Percentiles rank a stretch among this genome's conserved stretches.
phyloP scores from a whole-genome alignment of 805 yeast species.

The Suhomyces kilbournensis region DNA sequence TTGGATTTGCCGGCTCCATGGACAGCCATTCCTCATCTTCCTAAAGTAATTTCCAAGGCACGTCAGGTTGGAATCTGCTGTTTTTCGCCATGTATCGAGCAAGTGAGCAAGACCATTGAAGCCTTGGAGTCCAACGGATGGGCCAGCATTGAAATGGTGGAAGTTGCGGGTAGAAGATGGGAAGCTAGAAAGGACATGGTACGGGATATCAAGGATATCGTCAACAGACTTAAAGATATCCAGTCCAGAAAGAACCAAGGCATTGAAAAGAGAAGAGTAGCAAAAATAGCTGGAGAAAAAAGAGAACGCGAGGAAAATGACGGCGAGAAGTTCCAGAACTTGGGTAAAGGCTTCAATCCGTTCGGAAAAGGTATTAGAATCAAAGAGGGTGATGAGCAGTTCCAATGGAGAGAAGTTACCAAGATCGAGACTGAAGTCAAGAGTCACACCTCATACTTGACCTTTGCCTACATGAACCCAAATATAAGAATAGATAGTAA shows the following conservation, averaged over 20 bases:
- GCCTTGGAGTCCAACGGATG: slow-evolving; percentile 75
- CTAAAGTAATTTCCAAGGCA: slow-evolving; percentile 51
- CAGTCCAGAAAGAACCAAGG: slow-evolving; percentile 65
- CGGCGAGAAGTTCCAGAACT: slow-evolving; percentile 33
- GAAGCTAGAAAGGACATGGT: slow-evolving; percentile 90
- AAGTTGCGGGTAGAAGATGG: slow-evolving; percentile 78
- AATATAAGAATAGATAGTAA: neutral
- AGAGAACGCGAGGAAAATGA: slow-evolving; percentile 15
- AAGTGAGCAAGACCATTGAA: slow-evolving; percentile 82
- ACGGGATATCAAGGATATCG: slow-evolving; percentile 70
- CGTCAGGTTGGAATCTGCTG: slow-evolving; percentile 77
- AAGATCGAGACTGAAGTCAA: slow-evolving; percentile 82
- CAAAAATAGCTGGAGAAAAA: slow-evolving; percentile 27
- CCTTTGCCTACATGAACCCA: slow-evolving; percentile 66
- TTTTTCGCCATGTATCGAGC: slow-evolving; percentile 97
- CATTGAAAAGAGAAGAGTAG: slow-evolving; percentile 51
- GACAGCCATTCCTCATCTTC: slow-evolving; percentile 83
- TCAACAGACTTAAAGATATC: slow-evolving; percentile 76
- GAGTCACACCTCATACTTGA: slow-evolving; percentile 89
- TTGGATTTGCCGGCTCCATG: slow-evolving; percentile 96
- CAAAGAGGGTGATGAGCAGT: slow-evolving; percentile 81
- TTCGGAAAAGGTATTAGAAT: slow-evolving; percentile 88
- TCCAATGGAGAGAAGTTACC: slow-evolving; percentile 81
- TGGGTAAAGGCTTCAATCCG: slow-evolving; percentile 69
- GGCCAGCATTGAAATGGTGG: slow-evolving; percentile 88